Percentiles rank a stretch among this genome's conserved stretches.
Evolutionary conservation across 1,139 yeast genomes (phyloP).

Genomic region (Scheffersomyces segobiensis): DNA sequence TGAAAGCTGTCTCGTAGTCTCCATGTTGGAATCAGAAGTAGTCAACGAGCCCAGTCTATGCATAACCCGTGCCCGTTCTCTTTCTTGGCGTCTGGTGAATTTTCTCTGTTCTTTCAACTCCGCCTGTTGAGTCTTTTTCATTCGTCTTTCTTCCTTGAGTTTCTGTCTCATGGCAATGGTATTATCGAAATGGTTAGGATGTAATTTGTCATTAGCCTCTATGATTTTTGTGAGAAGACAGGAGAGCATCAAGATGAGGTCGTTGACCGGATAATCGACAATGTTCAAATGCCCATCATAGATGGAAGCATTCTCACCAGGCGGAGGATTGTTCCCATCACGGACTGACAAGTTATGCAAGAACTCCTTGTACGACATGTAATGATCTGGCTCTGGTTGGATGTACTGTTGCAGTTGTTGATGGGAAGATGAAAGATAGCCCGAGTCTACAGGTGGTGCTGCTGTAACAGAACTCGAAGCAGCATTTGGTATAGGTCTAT

Average conservation of each 20-base stretch:
- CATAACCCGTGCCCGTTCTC: slow-evolving; percentile 8
- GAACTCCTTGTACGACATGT: slow-evolving; percentile 47
- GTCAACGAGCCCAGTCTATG: not conserved
- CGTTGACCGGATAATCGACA: slow-evolving; percentile 80
- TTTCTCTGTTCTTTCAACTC: slow-evolving; percentile 7
- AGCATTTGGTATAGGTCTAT: not conserved
- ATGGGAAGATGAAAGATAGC: not conserved
- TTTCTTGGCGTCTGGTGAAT: slow-evolving; percentile 14
- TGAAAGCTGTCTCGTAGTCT: not conserved
- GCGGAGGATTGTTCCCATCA: slow-evolving; percentile 12
- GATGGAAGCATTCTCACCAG: slow-evolving; percentile 4
- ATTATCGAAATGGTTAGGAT: slow-evolving; percentile 67
- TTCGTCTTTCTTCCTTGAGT: slow-evolving; percentile 38
- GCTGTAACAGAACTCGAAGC: not conserved
- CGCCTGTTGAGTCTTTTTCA: slow-evolving; percentile 24
- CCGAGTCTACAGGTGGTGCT: not conserved
- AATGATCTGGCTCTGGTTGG: slow-evolving; percentile 40
- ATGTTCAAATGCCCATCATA: slow-evolving; percentile 68
- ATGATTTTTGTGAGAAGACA: slow-evolving; percentile 82
- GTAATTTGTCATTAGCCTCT: slow-evolving; percentile 86
- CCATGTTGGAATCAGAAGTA: not conserved
- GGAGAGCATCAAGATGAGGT: slow-evolving; percentile 79
- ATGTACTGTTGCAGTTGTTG: slow-evolving; percentile 5
- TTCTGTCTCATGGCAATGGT: slow-evolving; percentile 49
- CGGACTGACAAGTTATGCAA: slow-evolving; percentile 31